Conservation (phyloP, 805 yeast species). For the Ogataea trehaloabstinens region DNA sequence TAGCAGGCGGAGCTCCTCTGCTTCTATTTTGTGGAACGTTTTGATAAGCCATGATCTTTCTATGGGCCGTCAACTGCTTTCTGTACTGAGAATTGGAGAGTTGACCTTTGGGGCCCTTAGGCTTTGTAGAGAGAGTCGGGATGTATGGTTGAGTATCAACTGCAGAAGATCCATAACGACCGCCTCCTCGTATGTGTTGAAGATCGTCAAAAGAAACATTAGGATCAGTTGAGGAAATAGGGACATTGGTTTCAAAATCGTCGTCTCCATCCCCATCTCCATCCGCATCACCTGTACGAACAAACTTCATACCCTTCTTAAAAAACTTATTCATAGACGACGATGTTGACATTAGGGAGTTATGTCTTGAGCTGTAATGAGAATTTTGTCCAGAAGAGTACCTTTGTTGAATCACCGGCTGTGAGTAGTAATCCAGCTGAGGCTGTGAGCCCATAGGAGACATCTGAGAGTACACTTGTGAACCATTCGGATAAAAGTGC, state of each 20-base stretch:
- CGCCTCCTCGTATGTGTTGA: constrained; percentile 60
- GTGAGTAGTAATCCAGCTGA: constrained; percentile 5
- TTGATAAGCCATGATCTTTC: constrained; percentile 47
- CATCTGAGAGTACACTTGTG: background rate
- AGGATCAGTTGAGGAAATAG: constrained; percentile 28
- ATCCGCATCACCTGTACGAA: constrained; percentile 25
- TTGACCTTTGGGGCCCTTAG: constrained; percentile 28
- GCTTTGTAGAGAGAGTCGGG: constrained; percentile 55
- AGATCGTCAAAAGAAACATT: constrained; percentile 62
- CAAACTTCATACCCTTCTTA: constrained; percentile 34
- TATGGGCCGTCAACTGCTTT: constrained; percentile 65
- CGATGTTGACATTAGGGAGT: constrained; percentile 26
- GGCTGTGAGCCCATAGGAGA: background rate
- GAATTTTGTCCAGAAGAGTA: constrained; percentile 6
- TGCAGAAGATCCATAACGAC: constrained; percentile 56
- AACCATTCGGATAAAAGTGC: background rate
- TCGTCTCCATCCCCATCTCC: constrained; percentile 29
- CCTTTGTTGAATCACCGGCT: constrained; percentile 3
- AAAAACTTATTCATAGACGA: constrained; percentile 41
- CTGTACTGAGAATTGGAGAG: constrained; percentile 61
- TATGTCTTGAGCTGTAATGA: constrained; percentile 20
- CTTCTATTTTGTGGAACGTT: constrained; percentile 9
- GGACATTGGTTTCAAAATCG: constrained; percentile 30
- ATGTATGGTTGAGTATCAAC: constrained; percentile 70
- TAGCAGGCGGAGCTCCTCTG: background rate